Conservation (phyloP, 73 alveolate genomes). For the Stentor roeselii region DNA sequence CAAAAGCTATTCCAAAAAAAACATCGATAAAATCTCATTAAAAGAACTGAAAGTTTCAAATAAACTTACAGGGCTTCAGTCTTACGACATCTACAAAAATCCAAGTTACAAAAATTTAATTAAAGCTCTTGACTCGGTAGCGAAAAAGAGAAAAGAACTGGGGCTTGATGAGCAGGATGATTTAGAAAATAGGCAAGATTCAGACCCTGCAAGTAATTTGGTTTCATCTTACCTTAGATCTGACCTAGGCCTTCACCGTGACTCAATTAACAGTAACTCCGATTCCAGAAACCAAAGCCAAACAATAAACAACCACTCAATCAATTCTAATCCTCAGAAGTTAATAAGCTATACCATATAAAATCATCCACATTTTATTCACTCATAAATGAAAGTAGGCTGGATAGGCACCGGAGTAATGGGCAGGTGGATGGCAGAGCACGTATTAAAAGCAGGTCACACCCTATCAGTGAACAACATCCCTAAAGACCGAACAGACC, state of each 20-base stretch:
- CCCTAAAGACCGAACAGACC: conserved; percentile 77
- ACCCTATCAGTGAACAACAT: conserved; percentile 64
- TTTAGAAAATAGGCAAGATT: too few species aligned
- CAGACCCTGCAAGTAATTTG: too few species aligned
- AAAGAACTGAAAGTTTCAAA: not conserved
- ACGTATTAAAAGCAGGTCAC: conserved; percentile 68
- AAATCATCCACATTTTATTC: too few species aligned
- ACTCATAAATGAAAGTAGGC: conserved; percentile 47
- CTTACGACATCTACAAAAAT: not conserved
- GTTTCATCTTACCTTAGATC: too few species aligned
- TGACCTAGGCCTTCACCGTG: too few species aligned
- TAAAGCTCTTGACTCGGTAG: not conserved
- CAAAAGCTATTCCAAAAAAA: not conserved
- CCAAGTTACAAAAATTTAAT: not conserved
- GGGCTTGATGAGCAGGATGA: too few species aligned
- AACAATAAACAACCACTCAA: too few species aligned
- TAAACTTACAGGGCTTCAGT: not conserved
- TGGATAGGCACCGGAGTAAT: conserved; percentile 94
- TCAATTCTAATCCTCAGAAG: too few species aligned
- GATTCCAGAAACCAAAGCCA: too few species aligned
- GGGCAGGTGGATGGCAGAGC: conserved; percentile 87
- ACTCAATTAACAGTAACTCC: too few species aligned
- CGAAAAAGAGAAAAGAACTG: not conserved
- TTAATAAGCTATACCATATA: too few species aligned
- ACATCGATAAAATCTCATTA: not conserved